Conservation (phyloP, 2,329 filamentous ascomycete species). For the Aspergillus felis region DNA sequence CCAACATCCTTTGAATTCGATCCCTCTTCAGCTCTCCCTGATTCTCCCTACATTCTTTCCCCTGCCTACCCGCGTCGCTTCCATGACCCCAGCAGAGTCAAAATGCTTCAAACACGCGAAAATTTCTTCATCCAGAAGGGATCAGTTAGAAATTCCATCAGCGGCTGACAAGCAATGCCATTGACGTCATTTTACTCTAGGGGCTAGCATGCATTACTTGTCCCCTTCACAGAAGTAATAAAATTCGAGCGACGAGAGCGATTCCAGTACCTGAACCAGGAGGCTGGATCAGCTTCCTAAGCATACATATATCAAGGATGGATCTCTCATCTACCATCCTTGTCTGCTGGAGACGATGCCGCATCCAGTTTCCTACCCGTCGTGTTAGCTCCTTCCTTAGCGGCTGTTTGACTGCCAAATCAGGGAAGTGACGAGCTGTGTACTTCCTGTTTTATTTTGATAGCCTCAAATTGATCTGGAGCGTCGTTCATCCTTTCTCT, state of each 20-base stretch:
- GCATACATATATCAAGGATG: not conserved
- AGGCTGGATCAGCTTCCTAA: not conserved
- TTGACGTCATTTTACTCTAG: constrained; percentile 8
- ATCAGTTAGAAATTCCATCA: not conserved
- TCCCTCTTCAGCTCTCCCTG: not conserved
- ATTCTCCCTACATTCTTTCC: not conserved
- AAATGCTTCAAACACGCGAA: not conserved
- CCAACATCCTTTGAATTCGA: not conserved
- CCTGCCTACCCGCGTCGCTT: not conserved
- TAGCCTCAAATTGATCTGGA: not conserved
- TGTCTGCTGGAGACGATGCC: too few species aligned
- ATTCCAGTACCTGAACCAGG: not conserved
- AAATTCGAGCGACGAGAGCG: not conserved
- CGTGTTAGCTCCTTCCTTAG: not conserved
- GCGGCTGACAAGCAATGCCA: constrained; percentile 2
- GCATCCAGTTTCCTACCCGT: not conserved
- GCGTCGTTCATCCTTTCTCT: not conserved
- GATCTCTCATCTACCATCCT: not conserved
- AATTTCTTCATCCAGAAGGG: not conserved
- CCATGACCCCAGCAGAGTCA: not conserved
- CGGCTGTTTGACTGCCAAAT: not conserved
- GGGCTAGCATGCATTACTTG: constrained; percentile 6
- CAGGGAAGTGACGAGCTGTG: not conserved
- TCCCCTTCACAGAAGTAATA: not conserved
- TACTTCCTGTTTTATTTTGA: not conserved